These are phyloP conservation scores for Rhodamnia argentea DNA, from an alignment of 345 rosid genomes.

Conservation along the genomic window DNA sequence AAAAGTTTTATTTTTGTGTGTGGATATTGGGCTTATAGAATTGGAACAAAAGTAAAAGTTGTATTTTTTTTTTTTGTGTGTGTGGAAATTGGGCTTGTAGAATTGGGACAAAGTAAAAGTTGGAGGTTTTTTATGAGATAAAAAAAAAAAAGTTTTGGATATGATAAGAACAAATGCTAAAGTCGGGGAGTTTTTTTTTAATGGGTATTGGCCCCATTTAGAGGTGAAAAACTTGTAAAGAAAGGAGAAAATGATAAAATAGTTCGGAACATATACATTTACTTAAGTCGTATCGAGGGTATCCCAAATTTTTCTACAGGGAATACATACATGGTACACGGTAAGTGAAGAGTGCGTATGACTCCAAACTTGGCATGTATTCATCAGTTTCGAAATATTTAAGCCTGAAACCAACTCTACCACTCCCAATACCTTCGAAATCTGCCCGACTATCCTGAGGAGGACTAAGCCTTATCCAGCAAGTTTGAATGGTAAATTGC, in stretches of 20 bases:
- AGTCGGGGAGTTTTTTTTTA: no score
- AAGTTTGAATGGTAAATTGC: not conserved
- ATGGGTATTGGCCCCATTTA: not conserved
- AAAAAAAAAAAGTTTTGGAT: no score
- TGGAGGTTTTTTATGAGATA: no score
- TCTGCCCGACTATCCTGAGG: not conserved
- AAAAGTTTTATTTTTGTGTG: no score
- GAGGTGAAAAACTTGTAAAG: not conserved
- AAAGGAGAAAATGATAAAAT: not conserved
- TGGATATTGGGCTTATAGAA: no score
- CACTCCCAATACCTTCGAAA: not conserved
- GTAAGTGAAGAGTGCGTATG: not conserved
- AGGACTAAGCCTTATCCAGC: not conserved
- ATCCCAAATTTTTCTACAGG: not conserved
- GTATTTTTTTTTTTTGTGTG: no score
- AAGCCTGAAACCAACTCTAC: rapidly evolving
- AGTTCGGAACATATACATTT: rapidly evolving
- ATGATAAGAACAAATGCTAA: no score
- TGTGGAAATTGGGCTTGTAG: no score
- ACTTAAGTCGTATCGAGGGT: not conserved
- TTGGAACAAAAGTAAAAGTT: no score
- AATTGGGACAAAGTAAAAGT: no score
- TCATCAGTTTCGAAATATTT: not conserved
- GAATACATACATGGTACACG: not conserved
- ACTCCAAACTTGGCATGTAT: not conserved